A percentile compares a stretch with the other conserved stretches of the same genome.
Conservation (phyloP, 805 yeast species). For the Cyberlindnera galapagoensis region DNA sequence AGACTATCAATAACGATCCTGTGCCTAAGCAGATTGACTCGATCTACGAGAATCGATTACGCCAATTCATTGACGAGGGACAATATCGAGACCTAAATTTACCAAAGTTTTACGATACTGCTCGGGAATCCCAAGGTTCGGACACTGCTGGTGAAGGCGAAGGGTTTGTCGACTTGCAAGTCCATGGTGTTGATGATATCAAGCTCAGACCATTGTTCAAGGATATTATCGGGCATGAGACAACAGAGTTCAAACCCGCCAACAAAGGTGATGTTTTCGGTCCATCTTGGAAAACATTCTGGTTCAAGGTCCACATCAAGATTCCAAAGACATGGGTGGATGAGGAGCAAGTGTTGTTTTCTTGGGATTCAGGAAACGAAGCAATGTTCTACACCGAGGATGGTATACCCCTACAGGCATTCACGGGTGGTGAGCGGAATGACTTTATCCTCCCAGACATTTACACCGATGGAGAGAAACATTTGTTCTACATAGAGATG, state of each 20-base stretch:
- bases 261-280: constrained; percentile 73
- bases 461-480: constrained; percentile 47
- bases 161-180: constrained; percentile 49
- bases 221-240: constrained; percentile 21
- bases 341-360: constrained; percentile 47
- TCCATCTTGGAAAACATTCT: constrained; percentile 95
- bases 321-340: constrained; percentile 50
- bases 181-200: constrained; percentile 65
- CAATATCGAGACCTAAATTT: constrained; percentile 64
- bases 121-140: constrained; percentile 40
- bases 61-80: constrained; percentile 80
- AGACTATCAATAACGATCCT: constrained; percentile 44
- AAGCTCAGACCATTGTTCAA: constrained; percentile 40
- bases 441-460: constrained; percentile 60
- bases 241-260: constrained; percentile 44
- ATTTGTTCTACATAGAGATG: constrained; percentile 75
- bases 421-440: constrained; percentile 78
- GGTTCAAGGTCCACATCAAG: constrained; percentile 71
- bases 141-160: constrained; percentile 24
- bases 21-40: constrained; percentile 71
- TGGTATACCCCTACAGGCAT: constrained; percentile 74
- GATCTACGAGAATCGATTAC: constrained; percentile 63
- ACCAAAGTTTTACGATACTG: constrained; percentile 72
- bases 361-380: constrained; percentile 85
- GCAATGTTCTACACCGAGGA: constrained; percentile 66